These are phyloP conservation scores for Entomortierella lignicola DNA, from an alignment of 192 early-diverging fungal genomes.

Conservation along the genomic window DNA sequence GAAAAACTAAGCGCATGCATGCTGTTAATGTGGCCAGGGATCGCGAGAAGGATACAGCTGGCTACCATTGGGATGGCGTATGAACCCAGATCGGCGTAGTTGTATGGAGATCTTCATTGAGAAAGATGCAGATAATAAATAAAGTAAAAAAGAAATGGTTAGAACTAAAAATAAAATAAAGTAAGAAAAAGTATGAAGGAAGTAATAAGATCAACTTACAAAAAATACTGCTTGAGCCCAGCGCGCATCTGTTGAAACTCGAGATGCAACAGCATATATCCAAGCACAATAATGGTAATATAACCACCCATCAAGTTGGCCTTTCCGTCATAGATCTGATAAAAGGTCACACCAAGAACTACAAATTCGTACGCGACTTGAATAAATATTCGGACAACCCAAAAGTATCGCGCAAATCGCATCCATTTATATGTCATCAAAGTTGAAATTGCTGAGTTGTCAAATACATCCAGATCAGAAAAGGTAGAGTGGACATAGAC, in stretches of 20 bases:
- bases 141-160: too few species aligned
- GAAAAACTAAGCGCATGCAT: constrained; percentile 11
- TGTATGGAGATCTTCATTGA: not conserved
- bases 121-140: too few species aligned
- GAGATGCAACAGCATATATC: constrained; percentile 1
- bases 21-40: not conserved
- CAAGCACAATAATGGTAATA: constrained; percentile 9
- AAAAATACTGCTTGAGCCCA: not conserved
- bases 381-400: constrained; percentile 9
- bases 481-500: not conserved
- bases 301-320: not conserved
- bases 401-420: constrained; percentile 15
- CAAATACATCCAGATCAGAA: constrained; percentile 6
- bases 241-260: constrained; percentile 15
- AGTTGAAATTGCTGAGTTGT: constrained; percentile 7
- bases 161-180: too few species aligned
- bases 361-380: constrained; percentile 12
- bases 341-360: constrained; percentile 9
- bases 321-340: constrained; percentile 9
- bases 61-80: constrained; percentile 10
- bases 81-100: constrained; percentile 2
- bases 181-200: too few species aligned
- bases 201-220: too few species aligned
- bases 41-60: constrained; percentile 1
- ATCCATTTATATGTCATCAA: constrained; percentile 14